Evolutionary conservation across 805 yeast genomes (phyloP).

Genomic region (Yarrowia porcina): DNA sequence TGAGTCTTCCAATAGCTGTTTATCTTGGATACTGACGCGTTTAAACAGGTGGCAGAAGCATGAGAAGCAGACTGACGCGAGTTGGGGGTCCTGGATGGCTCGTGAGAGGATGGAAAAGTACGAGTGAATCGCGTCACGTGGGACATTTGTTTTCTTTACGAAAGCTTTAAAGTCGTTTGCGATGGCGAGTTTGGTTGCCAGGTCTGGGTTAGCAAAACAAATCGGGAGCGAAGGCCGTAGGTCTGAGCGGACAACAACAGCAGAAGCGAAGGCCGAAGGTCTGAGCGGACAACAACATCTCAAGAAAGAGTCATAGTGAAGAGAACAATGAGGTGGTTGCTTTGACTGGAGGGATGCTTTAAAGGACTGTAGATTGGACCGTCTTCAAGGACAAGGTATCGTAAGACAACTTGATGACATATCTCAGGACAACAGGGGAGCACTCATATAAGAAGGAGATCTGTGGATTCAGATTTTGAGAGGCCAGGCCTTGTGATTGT

Average conservation of each 20-base stretch:
- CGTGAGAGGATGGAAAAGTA: neutral
- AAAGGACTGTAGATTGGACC: too few relatives aligned
- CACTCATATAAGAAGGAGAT: too few relatives aligned
- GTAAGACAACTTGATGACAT: too few relatives aligned
- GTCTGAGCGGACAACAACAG: neutral
- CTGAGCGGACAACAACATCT: too few relatives aligned
- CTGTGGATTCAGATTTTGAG: too few relatives aligned
- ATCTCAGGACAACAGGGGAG: too few relatives aligned
- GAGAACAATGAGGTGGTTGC: too few relatives aligned
- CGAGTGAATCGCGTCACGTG: neutral
- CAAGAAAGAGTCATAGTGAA: too few relatives aligned
- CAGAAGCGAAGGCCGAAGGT: neutral
- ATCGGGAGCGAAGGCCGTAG: neutral
- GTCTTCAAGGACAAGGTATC: too few relatives aligned
- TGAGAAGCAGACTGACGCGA: conserved; percentile 40
- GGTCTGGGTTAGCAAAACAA: conserved; percentile 5
- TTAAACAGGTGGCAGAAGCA: conserved; percentile 47
- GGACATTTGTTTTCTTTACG: neutral
- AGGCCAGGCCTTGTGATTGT: too few relatives aligned
- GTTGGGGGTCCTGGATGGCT: conserved; percentile 29
- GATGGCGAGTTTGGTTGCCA: neutral
- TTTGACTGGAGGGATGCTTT: too few relatives aligned
- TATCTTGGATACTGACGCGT: conserved; percentile 44
- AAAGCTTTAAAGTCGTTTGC: conserved; percentile 22
- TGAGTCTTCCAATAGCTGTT: conserved; percentile 36